Base-by-base conservation (phyloP, 306 rosid genomes). In the Vigna reflexopilosa region DNA sequence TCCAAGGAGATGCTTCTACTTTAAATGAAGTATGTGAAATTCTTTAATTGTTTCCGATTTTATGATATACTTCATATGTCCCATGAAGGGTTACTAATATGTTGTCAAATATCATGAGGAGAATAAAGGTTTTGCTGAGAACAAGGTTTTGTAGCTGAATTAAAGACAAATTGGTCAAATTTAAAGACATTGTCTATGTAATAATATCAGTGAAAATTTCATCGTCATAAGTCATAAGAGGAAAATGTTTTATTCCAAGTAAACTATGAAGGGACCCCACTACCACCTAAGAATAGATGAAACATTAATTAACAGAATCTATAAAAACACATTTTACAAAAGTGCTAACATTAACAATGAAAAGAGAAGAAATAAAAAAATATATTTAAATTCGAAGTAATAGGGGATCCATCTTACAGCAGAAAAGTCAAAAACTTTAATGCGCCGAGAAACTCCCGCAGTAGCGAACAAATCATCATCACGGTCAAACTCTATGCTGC, bases 391-490 rank as follows among this genome's bases (percentile, higher is more conserved):
- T 15, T 34, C 1, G 1, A 72, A 68, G 58, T 24, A 44, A 17
- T 77, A 79, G 72, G 77, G 16, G 78, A 24, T 67, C 70, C 73
- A 69, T 76, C 88, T 67, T 93, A 93, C 99, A 83, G 88, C 64
- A 55, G 97, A 89, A 77, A 93, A 95, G 84, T 95, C 99, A 78
- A 95, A 95, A 83, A 95, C 91, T 81, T 93, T 95, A 83, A 95
- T 95, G 80, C 99, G 85, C 80, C 97, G 88, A 4, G 99, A 95
- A 83, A 95, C 99, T 83, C 99, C 99, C 73, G 99, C 99, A 54
- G 97, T 95, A 59, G 97, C 98, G 84, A 95, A 95, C 69, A 93
- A 84, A 80, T 95, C 97, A 79, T 93, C 96, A 72, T 95, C 98
- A 2, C 98, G 84, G 73, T 93, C 94, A 84, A 95, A 95, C 90